These are phyloP conservation scores for Psilocybe sp. DNA, from an alignment of 768 basidiomycete genomes.

Conservation along the genomic window DNA sequence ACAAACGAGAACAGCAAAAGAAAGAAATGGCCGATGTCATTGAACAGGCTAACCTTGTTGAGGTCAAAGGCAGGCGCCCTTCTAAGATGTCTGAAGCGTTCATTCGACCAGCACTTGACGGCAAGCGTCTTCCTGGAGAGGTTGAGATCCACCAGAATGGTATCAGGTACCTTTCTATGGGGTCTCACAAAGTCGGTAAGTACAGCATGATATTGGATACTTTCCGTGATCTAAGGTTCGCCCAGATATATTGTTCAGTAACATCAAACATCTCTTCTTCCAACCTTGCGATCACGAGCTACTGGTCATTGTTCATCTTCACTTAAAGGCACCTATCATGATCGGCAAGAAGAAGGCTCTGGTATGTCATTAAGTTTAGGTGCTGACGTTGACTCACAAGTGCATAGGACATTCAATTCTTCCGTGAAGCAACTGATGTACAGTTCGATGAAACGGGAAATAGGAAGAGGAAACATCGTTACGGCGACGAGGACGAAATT, in stretches of 20 bases:
- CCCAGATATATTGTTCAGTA: conserved; percentile 89
- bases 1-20: conserved; percentile 95
- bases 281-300: conserved; percentile 97
- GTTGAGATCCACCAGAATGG: conserved; percentile 98
- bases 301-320: conserved; percentile 89
- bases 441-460: conserved; percentile 99
- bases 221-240: neutral
- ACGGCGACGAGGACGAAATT: conserved; percentile 98
- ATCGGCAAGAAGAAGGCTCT: conserved; percentile 98
- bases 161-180: conserved; percentile 86
- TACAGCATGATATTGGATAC: conserved; percentile 2
- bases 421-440: conserved; percentile 95
- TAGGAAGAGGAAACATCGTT: conserved; percentile 92
- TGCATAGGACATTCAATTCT: conserved; percentile 91
- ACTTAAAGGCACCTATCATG: conserved; percentile 94
- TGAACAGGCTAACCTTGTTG: conserved; percentile 87
- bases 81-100: conserved; percentile 88
- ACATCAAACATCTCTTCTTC: conserved; percentile 98
- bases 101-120: conserved; percentile 90
- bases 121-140: conserved; percentile 94
- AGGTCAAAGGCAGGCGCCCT: conserved; percentile 86
- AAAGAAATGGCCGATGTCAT: conserved; percentile 98
- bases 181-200: conserved; percentile 88
- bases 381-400: conserved; percentile 3
- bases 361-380: conserved; percentile 40